A percentile compares a stretch with the other conserved stretches of the same genome.
These are phyloP conservation scores for Pilaira anomala DNA, from an alignment of 192 early-diverging fungal genomes.

Conservation along the genomic window DNA sequence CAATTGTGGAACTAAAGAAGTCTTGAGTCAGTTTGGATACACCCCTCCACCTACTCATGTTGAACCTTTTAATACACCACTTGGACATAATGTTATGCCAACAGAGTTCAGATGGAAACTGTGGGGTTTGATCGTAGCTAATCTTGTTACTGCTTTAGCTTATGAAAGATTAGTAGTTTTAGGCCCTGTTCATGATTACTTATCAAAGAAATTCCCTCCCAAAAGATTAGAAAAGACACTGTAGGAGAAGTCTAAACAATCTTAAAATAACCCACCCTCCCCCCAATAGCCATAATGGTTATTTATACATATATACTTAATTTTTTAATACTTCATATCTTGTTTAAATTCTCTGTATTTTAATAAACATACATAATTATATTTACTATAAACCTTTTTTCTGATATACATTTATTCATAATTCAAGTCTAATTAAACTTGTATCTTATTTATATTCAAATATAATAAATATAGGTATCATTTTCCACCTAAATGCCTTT, in stretches of 20 bases:
- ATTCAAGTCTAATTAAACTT: too few relatives aligned
- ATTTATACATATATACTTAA: too few relatives aligned
- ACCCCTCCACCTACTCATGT: slow-evolving; percentile 17
- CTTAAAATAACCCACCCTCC: too few relatives aligned
- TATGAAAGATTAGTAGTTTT: slow-evolving; percentile 50
- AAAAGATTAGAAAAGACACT: slow-evolving; percentile 26
- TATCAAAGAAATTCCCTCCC: slow-evolving; percentile 44
- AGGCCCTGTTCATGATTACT: slow-evolving; percentile 41
- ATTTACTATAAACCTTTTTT: too few relatives aligned
- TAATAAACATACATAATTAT: too few relatives aligned
- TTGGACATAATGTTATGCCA: slow-evolving; percentile 65
- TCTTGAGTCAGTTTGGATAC: slow-evolving; percentile 24
- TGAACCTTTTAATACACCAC: slow-evolving; percentile 49
- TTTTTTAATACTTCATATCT: too few relatives aligned
- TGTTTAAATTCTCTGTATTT: too few relatives aligned
- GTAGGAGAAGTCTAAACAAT: too few relatives aligned
- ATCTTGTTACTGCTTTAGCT: slow-evolving; percentile 38
- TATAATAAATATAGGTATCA: not conserved
- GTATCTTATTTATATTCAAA: too few relatives aligned
- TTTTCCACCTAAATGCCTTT: not conserved
- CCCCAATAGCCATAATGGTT: too few relatives aligned
- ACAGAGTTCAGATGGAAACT: slow-evolving; percentile 50
- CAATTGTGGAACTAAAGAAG: slow-evolving; percentile 32
- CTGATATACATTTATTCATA: too few relatives aligned
- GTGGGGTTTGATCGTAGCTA: slow-evolving; percentile 47